These are phyloP conservation scores for Punica granatum DNA, from an alignment of 345 rosid species.

Conservation along the genomic window DNA sequence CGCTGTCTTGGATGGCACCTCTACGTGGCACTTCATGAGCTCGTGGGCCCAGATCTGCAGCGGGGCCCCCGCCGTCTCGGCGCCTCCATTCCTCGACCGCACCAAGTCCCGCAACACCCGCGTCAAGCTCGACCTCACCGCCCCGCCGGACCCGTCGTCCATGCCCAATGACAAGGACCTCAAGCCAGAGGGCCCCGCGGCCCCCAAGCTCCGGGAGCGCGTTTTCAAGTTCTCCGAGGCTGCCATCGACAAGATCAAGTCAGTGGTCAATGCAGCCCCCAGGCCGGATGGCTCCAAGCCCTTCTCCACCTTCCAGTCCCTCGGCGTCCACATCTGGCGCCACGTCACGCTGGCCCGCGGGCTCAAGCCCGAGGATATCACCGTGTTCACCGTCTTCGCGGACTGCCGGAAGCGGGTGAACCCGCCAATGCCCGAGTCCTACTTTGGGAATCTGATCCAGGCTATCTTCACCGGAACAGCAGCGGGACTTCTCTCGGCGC, in stretches of 20 bases:
- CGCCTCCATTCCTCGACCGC: constrained; percentile 67
- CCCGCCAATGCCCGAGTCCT: constrained; percentile 75
- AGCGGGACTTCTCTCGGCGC: constrained; percentile 46
- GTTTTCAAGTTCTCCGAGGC: constrained; percentile 74
- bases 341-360: constrained; percentile 73
- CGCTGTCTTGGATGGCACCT: constrained; percentile 75
- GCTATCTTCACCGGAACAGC: constrained; percentile 85
- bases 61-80: constrained; percentile 35
- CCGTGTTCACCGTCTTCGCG: constrained; percentile 79
- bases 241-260: constrained; percentile 59
- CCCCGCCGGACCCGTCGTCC: constrained; percentile 30
- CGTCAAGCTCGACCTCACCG: constrained; percentile 58
- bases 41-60: constrained; percentile 74
- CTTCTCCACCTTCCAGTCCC: constrained; percentile 88
- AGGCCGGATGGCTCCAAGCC: constrained; percentile 55
- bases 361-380: constrained; percentile 66
- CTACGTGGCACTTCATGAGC: constrained; percentile 98
- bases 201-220: constrained; percentile 41
- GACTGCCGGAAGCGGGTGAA: constrained; percentile 80
- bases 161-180: constrained; percentile 27
- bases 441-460: constrained; percentile 87
- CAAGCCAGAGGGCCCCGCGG: constrained; percentile 18
- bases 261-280: constrained; percentile 39
- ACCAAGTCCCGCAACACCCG: constrained; percentile 71
- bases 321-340: constrained; percentile 79